Base-by-base conservation (phyloP, 371 early-diverging fungal species). In the Actinomucor elegans region DNA sequence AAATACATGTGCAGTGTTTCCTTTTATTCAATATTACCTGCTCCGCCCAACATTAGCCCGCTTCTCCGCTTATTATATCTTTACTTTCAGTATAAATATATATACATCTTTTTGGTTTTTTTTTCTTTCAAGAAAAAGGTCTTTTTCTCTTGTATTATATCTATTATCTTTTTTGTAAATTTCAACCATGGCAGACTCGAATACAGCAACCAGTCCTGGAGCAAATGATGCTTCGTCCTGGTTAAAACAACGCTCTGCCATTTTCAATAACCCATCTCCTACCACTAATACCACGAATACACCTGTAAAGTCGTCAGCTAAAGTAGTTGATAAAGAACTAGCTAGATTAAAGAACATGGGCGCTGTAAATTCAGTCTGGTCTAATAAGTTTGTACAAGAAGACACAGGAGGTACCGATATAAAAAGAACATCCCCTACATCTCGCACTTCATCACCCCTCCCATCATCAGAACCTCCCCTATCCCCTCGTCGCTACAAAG, bases 341-440 rank as follows among this genome's bases (percentile, higher is more conserved):
- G 64, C 64, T 8, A 29, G 64, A 38, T 32, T 63, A 18, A 63
- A 63, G 31, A 63, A 46, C 26, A 50, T 54, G 17, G 64, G 64
- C 11, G 62, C 57, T 44, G 64, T 63, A 28, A 58, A 58, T 34
- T 57, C 64, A 23, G 58, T 63, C 10, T 63, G 64, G 64, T 38
- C 64, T 2, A 63, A 63, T 31, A 63, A 63, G 41, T 63, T 63
- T 54, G 58, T 63, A 21, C 53, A 63, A 54, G 43, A 63, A 46
- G 64, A 63, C 42, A 42, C 58, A 54, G 64, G 58, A 63, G 64
- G 64, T 62, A 51, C 20, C 37, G 15, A 5, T 46, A 15, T 24
- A 33, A 18, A 41, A 27, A 46, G 31, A 48, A 46, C 17, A 32
- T n/a, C 31, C 31, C 33, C 33, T 33, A 29, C 23, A 9, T 21